These are phyloP conservation scores for Plasmodium berghei DNA, from an alignment of 169 alveolate genomes.

Conservation along the genomic window DNA sequence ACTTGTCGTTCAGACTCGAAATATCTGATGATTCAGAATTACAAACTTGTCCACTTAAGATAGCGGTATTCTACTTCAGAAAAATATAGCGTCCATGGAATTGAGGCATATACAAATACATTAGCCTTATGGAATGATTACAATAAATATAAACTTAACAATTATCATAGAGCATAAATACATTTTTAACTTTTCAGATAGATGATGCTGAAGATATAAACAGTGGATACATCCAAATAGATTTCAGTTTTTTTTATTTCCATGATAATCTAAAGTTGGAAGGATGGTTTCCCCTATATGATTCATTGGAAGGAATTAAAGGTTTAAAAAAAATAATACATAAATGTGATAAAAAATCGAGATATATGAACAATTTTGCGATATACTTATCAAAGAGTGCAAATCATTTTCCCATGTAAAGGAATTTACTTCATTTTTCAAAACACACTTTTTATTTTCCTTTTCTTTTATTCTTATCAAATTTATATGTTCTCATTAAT, in stretches of 20 bases:
- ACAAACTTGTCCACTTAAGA: slow-evolving; percentile 70
- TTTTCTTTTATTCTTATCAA: neutral
- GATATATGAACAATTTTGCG: too few species aligned
- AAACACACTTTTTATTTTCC: neutral
- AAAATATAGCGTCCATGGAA: neutral
- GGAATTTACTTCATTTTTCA: too few species aligned
- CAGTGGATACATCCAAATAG: slow-evolving; percentile 69
- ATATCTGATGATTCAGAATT: slow-evolving; percentile 77
- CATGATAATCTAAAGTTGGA: slow-evolving; percentile 67
- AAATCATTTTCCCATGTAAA: too few species aligned
- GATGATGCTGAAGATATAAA: slow-evolving; percentile 69
- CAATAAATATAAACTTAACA: too few species aligned
- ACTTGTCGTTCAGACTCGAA: slow-evolving; percentile 74
- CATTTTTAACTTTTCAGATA: slow-evolving; percentile 22
- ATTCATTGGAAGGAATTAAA: slow-evolving; percentile 65
- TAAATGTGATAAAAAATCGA: too few species aligned
- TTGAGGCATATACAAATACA: neutral
- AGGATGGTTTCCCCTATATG: slow-evolving; percentile 78
- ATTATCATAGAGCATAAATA: too few species aligned
- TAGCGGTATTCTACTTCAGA: slow-evolving; percentile 30
- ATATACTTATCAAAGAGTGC: too few species aligned
- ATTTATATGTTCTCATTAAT: slow-evolving; percentile 3
- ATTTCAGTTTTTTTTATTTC: slow-evolving; percentile 66
- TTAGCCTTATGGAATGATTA: too few species aligned
- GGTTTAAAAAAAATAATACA: slow-evolving; percentile 18